Conservation (phyloP, 176 grass and related monocot species). For the Oryza officinalis region DNA sequence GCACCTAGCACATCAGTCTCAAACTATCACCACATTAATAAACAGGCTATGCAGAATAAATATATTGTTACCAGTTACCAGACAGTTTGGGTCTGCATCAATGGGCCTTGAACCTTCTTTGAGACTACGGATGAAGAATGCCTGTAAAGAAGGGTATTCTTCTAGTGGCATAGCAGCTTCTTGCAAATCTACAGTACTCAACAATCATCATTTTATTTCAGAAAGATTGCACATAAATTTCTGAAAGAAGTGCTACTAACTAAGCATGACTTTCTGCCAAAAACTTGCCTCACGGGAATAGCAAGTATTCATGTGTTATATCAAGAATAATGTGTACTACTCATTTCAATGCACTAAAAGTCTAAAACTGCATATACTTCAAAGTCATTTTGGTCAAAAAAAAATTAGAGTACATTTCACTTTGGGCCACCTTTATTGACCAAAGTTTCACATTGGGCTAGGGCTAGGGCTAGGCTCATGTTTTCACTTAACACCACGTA, state of each 20-base stretch:
- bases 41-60: constrained; percentile 23
- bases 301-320: not conserved
- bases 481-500: too few species aligned
- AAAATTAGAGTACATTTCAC: too few species aligned
- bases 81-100: constrained; percentile 69
- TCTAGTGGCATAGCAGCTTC: constrained; percentile 74
- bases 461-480: too few species aligned
- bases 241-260: not conserved
- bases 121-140: constrained; percentile 73
- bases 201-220: not conserved
- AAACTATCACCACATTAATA: constrained; percentile 14
- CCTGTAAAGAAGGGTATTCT: constrained; percentile 81
- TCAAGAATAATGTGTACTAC: not conserved
- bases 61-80: constrained; percentile 81
- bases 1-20: constrained; percentile 3
- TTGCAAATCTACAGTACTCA: constrained; percentile 65
- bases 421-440: too few species aligned
- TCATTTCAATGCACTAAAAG: not conserved
- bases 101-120: constrained; percentile 76
- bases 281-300: not conserved
- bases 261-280: not conserved
- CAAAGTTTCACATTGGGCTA: too few species aligned
- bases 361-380: not conserved
- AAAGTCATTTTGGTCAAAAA: not conserved
- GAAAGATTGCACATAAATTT: not conserved